Evolutionary conservation across 805 yeast genomes (phyloP).

Genomic region (Tetrapisispora arboricola): DNA sequence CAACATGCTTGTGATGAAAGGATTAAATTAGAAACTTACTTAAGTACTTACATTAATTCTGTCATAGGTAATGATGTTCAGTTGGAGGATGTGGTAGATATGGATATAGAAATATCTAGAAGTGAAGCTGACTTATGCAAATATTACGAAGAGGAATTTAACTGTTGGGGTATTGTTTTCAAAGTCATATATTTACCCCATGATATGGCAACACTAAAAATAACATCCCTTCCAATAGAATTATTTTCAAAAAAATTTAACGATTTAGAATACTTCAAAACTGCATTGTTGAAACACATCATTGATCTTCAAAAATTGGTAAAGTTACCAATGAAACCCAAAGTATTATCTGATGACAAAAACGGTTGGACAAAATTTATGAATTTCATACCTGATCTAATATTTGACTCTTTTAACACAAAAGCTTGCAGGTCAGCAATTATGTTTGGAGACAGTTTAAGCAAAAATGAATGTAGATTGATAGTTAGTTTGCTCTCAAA

Average conservation of each 20-base stretch:
- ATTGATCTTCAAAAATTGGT: constrained; percentile 32
- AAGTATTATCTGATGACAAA: background rate
- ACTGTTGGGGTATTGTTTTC: constrained; percentile 38
- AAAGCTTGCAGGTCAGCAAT: constrained; percentile 61
- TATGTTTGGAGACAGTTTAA: constrained; percentile 56
- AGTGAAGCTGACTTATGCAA: constrained; percentile 29
- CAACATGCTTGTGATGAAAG: constrained; percentile 87
- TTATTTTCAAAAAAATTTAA: constrained; percentile 29
- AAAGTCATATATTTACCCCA: background rate
- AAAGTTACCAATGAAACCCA: background rate
- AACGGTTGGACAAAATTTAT: constrained; percentile 32
- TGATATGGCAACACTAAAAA: constrained; percentile 6
- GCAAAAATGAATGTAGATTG: constrained; percentile 33
- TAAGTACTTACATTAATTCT: constrained; percentile 30
- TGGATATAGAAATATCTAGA: constrained; percentile 13
- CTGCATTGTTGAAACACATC: constrained; percentile 35
- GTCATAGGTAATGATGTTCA: constrained; percentile 17
- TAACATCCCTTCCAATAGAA: constrained; percentile 37
- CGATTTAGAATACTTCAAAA: constrained; percentile 26
- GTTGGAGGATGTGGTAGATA: constrained; percentile 6
- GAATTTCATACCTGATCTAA: constrained; percentile 39
- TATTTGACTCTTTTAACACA: constrained; percentile 43
- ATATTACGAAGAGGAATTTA: constrained; percentile 24
- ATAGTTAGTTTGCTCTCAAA: constrained; percentile 34
- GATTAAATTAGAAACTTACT: constrained; percentile 43